These are phyloP conservation scores for Elaeagnus macrophylla DNA, from an alignment of 306 rosid species.

Conservation along the genomic window DNA sequence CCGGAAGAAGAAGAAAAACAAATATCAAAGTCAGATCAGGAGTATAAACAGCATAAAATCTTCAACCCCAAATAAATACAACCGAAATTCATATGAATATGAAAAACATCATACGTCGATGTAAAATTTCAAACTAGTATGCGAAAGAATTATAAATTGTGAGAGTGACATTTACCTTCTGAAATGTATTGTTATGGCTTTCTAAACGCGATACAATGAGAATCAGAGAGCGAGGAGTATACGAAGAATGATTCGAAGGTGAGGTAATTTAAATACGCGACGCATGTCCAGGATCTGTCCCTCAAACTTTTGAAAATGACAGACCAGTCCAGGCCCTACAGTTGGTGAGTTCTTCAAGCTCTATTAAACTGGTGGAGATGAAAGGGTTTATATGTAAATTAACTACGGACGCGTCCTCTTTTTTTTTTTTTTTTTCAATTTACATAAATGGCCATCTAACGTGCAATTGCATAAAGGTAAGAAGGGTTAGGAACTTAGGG, in stretches of 20 bases:
- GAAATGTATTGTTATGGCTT: conserved; percentile 1
- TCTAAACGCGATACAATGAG: conserved; percentile 2
- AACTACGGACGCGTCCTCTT: background rate
- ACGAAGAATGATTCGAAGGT: conserved; percentile 10
- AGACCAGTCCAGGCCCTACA: conserved; percentile 3
- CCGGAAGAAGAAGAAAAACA: too few relatives aligned
- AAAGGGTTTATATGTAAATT: conserved; percentile 14
- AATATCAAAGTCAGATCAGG: conserved; percentile 10
- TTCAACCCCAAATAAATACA: background rate
- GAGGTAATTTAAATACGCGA: conserved; percentile 39
- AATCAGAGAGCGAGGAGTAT: conserved; percentile 6
- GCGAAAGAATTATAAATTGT: background rate
- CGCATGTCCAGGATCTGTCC: conserved; percentile 22
- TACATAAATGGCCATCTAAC: conserved; percentile 9
- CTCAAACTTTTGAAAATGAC: conserved; percentile 26
- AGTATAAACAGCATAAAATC: background rate
- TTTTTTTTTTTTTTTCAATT: background rate
- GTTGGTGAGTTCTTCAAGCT: conserved; percentile 8
- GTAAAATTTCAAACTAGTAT: background rate
- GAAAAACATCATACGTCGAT: background rate
- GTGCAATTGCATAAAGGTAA: background rate
- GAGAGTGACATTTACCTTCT: conserved; percentile 4
- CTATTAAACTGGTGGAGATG: conserved; percentile 3
- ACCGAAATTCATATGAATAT: background rate
- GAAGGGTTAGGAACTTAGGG: too few relatives aligned